These are phyloP conservation scores for Hanseniaspora sp. DNA, from an alignment of 1,139 yeast genomes.

Conservation along the genomic window DNA sequence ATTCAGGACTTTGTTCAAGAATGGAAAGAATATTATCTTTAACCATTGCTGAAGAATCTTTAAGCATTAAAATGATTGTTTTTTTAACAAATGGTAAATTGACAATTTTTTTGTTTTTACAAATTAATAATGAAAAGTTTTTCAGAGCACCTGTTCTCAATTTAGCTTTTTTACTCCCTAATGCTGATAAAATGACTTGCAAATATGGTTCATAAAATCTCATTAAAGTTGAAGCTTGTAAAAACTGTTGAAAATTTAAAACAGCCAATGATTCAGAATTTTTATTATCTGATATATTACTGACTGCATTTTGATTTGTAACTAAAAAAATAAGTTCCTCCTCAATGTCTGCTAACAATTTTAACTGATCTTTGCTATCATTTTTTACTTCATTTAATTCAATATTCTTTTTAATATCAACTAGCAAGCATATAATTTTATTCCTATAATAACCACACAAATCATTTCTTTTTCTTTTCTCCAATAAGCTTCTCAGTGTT, in stretches of 20 bases:
- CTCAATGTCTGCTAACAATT: not conserved
- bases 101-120: slow-evolving; percentile 43
- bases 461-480: not conserved
- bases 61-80: slow-evolving; percentile 42
- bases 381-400: not conserved
- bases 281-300: no score
- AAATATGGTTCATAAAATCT: slow-evolving; percentile 45
- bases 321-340: not conserved
- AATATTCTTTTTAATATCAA: not conserved
- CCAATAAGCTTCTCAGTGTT: not conserved
- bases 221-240: slow-evolving; percentile 31
- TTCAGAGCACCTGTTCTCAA: slow-evolving; percentile 56
- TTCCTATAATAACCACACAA: not conserved
- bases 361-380: not conserved
- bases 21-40: slow-evolving; percentile 68
- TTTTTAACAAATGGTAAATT: slow-evolving; percentile 41
- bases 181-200: slow-evolving; percentile 35
- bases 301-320: not conserved
- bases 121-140: slow-evolving; percentile 41
- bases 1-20: slow-evolving; percentile 36
- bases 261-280: not conserved
- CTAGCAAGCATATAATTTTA: not conserved
- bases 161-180: slow-evolving; percentile 39
- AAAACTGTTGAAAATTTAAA: not conserved
- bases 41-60: slow-evolving; percentile 57